These are phyloP conservation scores for Paulownia fortunei DNA, from an alignment of 257 asterid genomes.

Conservation along the genomic window DNA sequence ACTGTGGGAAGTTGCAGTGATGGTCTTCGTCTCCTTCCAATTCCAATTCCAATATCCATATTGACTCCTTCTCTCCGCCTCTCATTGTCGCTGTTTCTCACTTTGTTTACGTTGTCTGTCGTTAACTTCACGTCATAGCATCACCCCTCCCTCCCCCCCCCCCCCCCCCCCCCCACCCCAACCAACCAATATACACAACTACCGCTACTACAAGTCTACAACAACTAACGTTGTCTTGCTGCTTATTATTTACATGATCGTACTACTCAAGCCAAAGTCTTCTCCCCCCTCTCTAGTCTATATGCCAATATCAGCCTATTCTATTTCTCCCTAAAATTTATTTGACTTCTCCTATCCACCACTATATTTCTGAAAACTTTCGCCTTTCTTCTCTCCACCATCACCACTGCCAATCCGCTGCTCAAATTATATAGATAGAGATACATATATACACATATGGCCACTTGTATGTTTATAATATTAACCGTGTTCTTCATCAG, in stretches of 20 bases:
- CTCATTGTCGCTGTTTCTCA: background rate
- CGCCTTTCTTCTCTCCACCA: background rate
- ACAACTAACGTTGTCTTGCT: background rate
- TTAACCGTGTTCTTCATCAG: background rate
- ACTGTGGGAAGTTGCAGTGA: background rate
- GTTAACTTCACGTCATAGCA: slow-evolving; percentile 45
- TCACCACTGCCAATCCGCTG: background rate
- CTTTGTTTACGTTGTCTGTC: slow-evolving; percentile 28
- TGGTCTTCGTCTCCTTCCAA: background rate
- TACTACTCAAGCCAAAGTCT: slow-evolving; percentile 42
- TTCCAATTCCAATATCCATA: background rate
- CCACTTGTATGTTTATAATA: background rate
- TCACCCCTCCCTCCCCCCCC: no score
- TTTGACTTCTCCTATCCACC: background rate
- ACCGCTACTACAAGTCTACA: background rate
- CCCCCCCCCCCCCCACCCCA: no score
- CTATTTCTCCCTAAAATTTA: background rate
- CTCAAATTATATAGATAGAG: background rate
- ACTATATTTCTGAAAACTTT: background rate
- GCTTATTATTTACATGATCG: slow-evolving; percentile 1
- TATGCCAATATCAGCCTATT: background rate
- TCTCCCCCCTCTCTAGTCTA: slow-evolving; percentile 7
- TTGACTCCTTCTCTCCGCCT: slow-evolving; percentile 1
- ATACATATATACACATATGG: slow-evolving; percentile 4
- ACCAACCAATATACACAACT: slow-evolving; percentile 7